Percentiles rank a stretch among this genome's conserved stretches.
Evolutionary conservation across 192 early-diverging fungal genomes (phyloP).

Genomic region (Helicostylum pulchrum): DNA sequence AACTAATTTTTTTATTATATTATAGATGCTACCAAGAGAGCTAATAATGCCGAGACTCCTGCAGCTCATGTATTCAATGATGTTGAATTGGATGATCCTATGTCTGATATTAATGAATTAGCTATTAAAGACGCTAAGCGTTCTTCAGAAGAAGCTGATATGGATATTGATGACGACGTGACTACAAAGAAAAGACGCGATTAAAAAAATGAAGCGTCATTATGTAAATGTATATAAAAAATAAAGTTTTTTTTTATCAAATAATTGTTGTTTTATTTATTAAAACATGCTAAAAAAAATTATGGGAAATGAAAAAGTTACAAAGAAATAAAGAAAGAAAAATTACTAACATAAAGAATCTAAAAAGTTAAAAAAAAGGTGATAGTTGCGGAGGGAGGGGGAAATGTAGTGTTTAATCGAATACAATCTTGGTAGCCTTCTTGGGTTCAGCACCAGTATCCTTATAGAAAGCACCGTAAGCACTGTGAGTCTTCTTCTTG

Average conservation of each 20-base stretch:
- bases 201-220: neutral
- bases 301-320: neutral
- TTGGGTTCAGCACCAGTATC: slow-evolving; percentile 70
- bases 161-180: slow-evolving; percentile 14
- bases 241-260: neutral
- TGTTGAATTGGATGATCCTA: slow-evolving; percentile 2
- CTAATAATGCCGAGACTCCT: slow-evolving; percentile 9
- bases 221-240: neutral
- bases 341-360: neutral
- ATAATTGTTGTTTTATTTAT: too few species aligned
- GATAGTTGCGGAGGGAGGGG: too few species aligned
- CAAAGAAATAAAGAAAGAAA: slow-evolving; percentile 15
- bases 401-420: slow-evolving; percentile 39
- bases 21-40: slow-evolving; percentile 14
- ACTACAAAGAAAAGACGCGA: neutral
- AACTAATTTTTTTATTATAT: neutral
- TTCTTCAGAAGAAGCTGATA: neutral
- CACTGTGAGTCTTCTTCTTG: slow-evolving; percentile 95
- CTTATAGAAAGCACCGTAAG: slow-evolving; percentile 94
- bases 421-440: slow-evolving; percentile 91
- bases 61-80: slow-evolving; percentile 14
- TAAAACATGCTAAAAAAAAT: too few species aligned
- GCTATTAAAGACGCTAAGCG: neutral
- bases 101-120: neutral
- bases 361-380: too few species aligned